phyloP scores from a whole-genome alignment of 306 rosid species.

The Begonia loranthoides region DNA sequence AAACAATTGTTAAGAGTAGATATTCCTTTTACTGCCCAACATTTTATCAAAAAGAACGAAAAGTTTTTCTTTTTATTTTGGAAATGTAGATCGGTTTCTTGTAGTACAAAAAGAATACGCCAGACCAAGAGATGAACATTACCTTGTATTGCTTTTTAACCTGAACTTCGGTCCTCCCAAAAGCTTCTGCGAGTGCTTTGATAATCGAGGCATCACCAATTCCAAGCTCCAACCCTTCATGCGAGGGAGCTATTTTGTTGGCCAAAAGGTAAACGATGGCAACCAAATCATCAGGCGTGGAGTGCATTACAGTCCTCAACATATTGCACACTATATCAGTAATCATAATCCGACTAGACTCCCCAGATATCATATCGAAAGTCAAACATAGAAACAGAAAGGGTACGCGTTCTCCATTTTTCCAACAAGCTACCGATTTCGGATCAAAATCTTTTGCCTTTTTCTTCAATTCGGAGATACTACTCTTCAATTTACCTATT shows the following conservation, averaged over 20 bases:
- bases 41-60: too few relatives aligned
- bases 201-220: slow-evolving; percentile 75
- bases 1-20: too few relatives aligned
- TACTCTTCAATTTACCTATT: slow-evolving; percentile 34
- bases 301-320: slow-evolving; percentile 63
- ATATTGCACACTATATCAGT: slow-evolving; percentile 74
- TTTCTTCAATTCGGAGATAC: slow-evolving; percentile 29
- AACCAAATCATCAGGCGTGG: slow-evolving; percentile 59
- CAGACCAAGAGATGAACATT: not conserved
- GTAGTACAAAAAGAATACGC: too few relatives aligned
- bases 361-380: slow-evolving; percentile 42
- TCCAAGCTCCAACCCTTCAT: slow-evolving; percentile 70
- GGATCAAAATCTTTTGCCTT: slow-evolving; percentile 58
- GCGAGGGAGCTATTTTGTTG: slow-evolving; percentile 61
- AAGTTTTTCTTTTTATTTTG: too few relatives aligned
- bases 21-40: too few relatives aligned
- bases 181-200: slow-evolving; percentile 77
- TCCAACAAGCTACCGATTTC: slow-evolving; percentile 35
- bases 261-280: slow-evolving; percentile 53
- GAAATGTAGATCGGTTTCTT: too few relatives aligned
- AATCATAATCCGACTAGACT: slow-evolving; percentile 49
- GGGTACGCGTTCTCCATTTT: slow-evolving; percentile 52
- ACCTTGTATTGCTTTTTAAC: slow-evolving; percentile 67
- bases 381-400: slow-evolving; percentile 46
- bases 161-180: slow-evolving; percentile 51